Conservation (phyloP, 352 stramenopile genomes). For the Phytophthora ramorum region DNA sequence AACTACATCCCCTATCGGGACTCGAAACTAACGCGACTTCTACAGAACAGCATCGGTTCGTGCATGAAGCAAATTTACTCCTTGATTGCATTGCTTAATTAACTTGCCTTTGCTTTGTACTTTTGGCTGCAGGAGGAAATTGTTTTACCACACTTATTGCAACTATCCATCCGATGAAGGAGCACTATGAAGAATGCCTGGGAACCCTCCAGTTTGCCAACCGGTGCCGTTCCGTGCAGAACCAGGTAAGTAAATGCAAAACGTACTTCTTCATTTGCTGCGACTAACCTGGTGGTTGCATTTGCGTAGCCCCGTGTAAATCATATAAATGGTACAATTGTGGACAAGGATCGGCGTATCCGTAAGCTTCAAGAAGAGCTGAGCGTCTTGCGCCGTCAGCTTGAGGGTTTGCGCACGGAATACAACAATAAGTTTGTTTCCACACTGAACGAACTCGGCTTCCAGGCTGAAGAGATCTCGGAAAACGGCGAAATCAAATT, state of each 20-base stretch:
- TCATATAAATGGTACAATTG: constrained; percentile 86
- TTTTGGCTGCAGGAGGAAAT: constrained; percentile 68
- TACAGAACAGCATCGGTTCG: constrained; percentile 87
- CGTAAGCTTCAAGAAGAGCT: constrained; percentile 85
- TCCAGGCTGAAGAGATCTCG: constrained; percentile 81
- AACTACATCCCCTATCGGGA: constrained; percentile 91
- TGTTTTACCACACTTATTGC: constrained; percentile 87
- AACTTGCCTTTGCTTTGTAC: background rate
- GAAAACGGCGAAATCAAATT: constrained; percentile 86
- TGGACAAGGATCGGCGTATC: constrained; percentile 86
- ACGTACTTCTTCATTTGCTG: background rate
- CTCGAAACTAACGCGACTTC: constrained; percentile 82
- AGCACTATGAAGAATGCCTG: constrained; percentile 92
- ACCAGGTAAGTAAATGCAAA: constrained; percentile 57
- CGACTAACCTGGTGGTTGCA: constrained; percentile 1
- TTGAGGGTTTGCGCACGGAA: constrained; percentile 72
- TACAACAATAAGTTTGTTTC: constrained; percentile 82
- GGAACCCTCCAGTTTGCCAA: constrained; percentile 93
- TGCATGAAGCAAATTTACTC: background rate
- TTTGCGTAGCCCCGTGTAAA: constrained; percentile 70
- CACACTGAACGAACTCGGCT: constrained; percentile 78
- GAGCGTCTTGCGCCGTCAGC: constrained; percentile 57
- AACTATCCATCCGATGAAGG: constrained; percentile 89
- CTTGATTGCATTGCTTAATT: background rate
- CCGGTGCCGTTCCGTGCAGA: constrained; percentile 90